phyloP scores from a whole-genome alignment of 495 filamentous ascomycete species.

The Aspergillus steynii region DNA sequence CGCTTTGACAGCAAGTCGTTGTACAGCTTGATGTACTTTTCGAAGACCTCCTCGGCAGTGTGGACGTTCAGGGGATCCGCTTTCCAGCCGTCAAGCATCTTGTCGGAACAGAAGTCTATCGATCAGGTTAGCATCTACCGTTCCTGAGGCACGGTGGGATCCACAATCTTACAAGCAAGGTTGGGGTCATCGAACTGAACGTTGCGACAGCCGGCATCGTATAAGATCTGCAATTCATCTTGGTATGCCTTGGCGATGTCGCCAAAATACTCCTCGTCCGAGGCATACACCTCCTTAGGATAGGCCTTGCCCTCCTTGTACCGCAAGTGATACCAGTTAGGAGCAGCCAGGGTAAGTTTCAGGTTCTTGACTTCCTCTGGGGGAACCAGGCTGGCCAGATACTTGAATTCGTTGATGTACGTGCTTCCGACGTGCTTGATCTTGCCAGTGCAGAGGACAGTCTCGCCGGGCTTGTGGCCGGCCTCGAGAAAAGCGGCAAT shows the following conservation, averaged over 20 bases:
- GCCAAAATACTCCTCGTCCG: constrained; percentile 69
- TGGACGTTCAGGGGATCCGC: constrained; percentile 54
- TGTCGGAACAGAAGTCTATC: constrained; percentile 73
- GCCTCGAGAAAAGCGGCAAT: constrained; percentile 71
- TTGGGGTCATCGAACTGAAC: constrained; percentile 77
- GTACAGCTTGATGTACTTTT: constrained; percentile 75
- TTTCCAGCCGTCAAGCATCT: constrained; percentile 70
- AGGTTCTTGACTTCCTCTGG: constrained; percentile 60
- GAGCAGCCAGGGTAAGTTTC: constrained; percentile 73
- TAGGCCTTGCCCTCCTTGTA: constrained; percentile 71
- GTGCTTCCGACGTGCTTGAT: constrained; percentile 65
- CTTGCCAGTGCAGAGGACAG: constrained; percentile 71
- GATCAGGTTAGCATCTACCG: constrained; percentile 8
- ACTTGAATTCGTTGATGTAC: constrained; percentile 67
- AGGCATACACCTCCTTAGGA: constrained; percentile 61
- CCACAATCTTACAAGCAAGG: constrained; percentile 60
- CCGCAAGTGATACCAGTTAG: constrained; percentile 73
- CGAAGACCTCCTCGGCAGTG: constrained; percentile 65
- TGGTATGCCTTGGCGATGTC: constrained; percentile 76
- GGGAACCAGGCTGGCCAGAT: constrained; percentile 62
- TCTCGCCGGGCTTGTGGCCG: constrained; percentile 74
- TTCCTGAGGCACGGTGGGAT: neutral
- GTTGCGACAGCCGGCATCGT: constrained; percentile 67
- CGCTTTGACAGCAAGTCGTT: constrained; percentile 67
- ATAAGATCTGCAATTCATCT: constrained; percentile 63